phyloP scores from a whole-genome alignment of 1,284 basidiomycete genomes.

The Irpex lacteus region DNA sequence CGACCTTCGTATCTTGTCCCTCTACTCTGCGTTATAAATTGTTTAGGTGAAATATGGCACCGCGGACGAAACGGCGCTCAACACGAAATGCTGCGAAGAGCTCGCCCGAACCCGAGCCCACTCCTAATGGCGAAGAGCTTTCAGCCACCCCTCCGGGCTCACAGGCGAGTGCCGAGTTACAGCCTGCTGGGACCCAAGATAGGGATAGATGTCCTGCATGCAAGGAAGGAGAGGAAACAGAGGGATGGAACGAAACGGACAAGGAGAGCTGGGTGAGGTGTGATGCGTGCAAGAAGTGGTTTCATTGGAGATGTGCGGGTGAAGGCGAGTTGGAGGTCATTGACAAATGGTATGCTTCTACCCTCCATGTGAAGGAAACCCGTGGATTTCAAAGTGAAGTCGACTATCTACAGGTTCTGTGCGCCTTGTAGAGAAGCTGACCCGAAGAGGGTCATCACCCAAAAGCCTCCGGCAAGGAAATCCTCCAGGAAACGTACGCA shows the following conservation, averaged over 20 bases:
- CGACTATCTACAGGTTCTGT: conserved; percentile 61
- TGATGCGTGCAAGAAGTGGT: conserved; percentile 77
- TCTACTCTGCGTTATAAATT: neutral
- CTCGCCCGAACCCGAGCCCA: conserved; percentile 4
- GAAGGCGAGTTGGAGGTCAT: conserved; percentile 58
- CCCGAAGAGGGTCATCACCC: conserved; percentile 61
- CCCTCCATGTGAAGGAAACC: neutral
- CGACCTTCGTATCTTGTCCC: neutral
- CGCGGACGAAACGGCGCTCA: conserved; percentile 3
- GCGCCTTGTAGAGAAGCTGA: conserved; percentile 56
- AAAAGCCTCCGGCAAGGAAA: conserved; percentile 75
- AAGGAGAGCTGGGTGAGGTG: conserved; percentile 70
- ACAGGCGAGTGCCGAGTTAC: conserved; percentile 4
- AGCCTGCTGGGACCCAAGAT: conserved; percentile 4
- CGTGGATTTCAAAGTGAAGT: neutral
- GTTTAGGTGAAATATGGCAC: conserved; percentile 1
- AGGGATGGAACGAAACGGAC: conserved; percentile 13
- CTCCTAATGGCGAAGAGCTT: conserved; percentile 2
- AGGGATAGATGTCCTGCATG: conserved; percentile 19
- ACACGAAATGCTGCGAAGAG: neutral
- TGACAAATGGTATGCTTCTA: conserved; percentile 51
- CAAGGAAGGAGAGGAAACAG: conserved; percentile 6
- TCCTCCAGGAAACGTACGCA: conserved; percentile 69
- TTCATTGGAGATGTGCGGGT: conserved; percentile 79
- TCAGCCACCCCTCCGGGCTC: conserved; percentile 8